Evolutionary conservation across 2,329 filamentous ascomycete species (phyloP).

Genomic region (Penicillium thymicola): DNA sequence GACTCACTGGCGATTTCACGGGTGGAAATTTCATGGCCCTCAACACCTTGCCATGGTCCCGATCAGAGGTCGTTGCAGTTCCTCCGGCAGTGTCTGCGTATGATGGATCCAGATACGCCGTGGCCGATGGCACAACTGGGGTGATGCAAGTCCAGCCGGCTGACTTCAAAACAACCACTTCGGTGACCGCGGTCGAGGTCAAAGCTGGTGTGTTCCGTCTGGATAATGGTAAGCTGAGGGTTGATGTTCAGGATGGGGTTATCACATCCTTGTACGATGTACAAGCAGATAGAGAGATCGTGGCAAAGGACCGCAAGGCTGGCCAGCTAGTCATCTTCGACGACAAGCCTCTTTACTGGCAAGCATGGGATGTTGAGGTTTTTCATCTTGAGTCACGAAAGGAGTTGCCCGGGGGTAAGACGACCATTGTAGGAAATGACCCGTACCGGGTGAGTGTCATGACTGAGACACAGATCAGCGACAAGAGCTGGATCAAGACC

Average conservation of each 20-base stretch:
- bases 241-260: slow-evolving; percentile 69
- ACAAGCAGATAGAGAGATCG: slow-evolving; percentile 68
- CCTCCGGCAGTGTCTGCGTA: slow-evolving; percentile 39
- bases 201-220: slow-evolving; percentile 68
- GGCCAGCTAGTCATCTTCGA: slow-evolving; percentile 95
- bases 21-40: slow-evolving; percentile 58
- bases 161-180: slow-evolving; percentile 20
- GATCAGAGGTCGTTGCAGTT: slow-evolving; percentile 68
- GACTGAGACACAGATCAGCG: slow-evolving; percentile 83
- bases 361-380: slow-evolving; percentile 97
- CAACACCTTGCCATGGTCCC: slow-evolving; percentile 85
- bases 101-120: slow-evolving; percentile 35
- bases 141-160: slow-evolving; percentile 36
- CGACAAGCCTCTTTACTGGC: slow-evolving; percentile 96
- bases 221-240: slow-evolving; percentile 70
- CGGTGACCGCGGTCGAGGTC: slow-evolving; percentile 51
- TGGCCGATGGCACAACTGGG: slow-evolving; percentile 49
- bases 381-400: slow-evolving; percentile 86
- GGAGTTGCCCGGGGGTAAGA: slow-evolving; percentile 67
- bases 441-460: slow-evolving; percentile 75
- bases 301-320: slow-evolving; percentile 69
- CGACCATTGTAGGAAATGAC: slow-evolving; percentile 67
- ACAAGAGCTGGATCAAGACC: slow-evolving; percentile 79
- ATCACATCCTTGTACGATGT: slow-evolving; percentile 84
- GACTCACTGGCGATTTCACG: slow-evolving; percentile 51